A percentile compares a stretch with the other conserved stretches of the same genome.
These are phyloP conservation scores for Phoma herbarum DNA, from an alignment of 2,329 filamentous ascomycete species.

Conservation along the genomic window DNA sequence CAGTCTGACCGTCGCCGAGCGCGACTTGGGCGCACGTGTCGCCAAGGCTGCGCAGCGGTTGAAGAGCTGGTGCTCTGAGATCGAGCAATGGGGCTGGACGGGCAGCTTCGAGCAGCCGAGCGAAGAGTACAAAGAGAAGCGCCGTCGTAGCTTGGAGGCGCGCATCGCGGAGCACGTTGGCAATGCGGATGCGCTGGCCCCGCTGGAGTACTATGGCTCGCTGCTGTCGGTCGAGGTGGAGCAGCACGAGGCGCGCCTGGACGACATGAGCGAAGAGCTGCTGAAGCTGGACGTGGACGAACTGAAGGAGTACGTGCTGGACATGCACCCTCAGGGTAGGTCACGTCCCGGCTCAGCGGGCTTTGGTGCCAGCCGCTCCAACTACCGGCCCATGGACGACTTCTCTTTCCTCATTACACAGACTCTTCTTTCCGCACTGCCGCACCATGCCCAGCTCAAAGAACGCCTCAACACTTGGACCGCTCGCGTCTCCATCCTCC, in stretches of 20 bases:
- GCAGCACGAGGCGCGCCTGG: conserved; percentile 75
- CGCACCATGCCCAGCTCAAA: conserved; percentile 77
- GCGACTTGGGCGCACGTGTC: conserved; percentile 74
- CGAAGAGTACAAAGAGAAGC: conserved; percentile 37
- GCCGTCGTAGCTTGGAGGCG: conserved; percentile 43
- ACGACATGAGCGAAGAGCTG: conserved; percentile 75
- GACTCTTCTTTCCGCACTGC: conserved; percentile 87
- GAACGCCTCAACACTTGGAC: conserved; percentile 81
- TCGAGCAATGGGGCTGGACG: conserved; percentile 69
- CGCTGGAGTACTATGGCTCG: conserved; percentile 71
- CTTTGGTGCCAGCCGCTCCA: conserved; percentile 43
- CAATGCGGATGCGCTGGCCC: conserved; percentile 35
- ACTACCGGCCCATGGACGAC: conserved; percentile 81
- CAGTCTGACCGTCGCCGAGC: conserved; percentile 69
- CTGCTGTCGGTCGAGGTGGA: conserved; percentile 71
- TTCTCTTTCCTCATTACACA: conserved; percentile 90
- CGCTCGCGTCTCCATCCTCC: conserved; percentile 76
- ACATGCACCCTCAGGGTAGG: conserved; percentile 70
- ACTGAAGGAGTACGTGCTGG: conserved; percentile 86
- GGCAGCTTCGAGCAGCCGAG: conserved; percentile 57
- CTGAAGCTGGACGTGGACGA: conserved; percentile 80
- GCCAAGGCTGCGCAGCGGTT: conserved; percentile 76
- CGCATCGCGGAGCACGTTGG: conserved; percentile 44
- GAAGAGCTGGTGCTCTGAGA: conserved; percentile 77
- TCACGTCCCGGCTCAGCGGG: conserved; percentile 57